These are phyloP conservation scores for Amanita subjunquillea DNA, from an alignment of 768 basidiomycete species.

Conservation along the genomic window DNA sequence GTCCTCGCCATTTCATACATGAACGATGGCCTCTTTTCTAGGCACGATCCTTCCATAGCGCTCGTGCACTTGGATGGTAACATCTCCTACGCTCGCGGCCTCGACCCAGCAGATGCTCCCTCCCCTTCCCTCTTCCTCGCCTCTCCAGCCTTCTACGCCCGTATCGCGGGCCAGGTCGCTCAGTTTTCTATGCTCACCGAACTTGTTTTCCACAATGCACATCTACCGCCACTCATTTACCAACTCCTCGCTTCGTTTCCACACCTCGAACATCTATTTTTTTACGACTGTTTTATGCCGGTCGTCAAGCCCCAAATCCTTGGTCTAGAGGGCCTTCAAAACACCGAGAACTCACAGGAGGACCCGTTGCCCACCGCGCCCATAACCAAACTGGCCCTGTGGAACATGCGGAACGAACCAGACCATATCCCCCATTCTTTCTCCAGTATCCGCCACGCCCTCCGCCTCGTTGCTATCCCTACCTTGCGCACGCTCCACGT, in stretches of 20 bases:
- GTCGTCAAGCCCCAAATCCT: constrained; percentile 7
- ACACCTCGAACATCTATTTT: constrained; percentile 23
- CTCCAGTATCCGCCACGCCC: constrained; percentile 8
- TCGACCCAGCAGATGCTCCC: neutral
- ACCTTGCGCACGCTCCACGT: constrained; percentile 29
- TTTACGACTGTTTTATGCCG: constrained; percentile 30
- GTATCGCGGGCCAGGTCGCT: neutral
- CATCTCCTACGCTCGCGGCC: neutral
- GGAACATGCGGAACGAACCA: constrained; percentile 21
- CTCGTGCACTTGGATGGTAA: neutral
- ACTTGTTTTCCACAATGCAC: constrained; percentile 25
- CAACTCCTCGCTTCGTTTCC: constrained; percentile 25
- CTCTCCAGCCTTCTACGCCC: neutral
- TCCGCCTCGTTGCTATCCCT: constrained; percentile 23
- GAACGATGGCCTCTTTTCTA: neutral
- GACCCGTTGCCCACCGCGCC: constrained; percentile 14
- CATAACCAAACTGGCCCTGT: constrained; percentile 30
- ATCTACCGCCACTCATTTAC: constrained; percentile 26
- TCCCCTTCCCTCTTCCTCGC: neutral
- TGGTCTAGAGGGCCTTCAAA: constrained; percentile 3
- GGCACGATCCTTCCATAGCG: neutral
- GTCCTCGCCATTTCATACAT: neutral
- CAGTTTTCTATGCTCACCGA: constrained; percentile 24
- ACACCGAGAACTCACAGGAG: no score
- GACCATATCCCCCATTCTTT: neutral